Conservation (phyloP, 768 basidiomycete species). For the Tephrocybe sp. region DNA sequence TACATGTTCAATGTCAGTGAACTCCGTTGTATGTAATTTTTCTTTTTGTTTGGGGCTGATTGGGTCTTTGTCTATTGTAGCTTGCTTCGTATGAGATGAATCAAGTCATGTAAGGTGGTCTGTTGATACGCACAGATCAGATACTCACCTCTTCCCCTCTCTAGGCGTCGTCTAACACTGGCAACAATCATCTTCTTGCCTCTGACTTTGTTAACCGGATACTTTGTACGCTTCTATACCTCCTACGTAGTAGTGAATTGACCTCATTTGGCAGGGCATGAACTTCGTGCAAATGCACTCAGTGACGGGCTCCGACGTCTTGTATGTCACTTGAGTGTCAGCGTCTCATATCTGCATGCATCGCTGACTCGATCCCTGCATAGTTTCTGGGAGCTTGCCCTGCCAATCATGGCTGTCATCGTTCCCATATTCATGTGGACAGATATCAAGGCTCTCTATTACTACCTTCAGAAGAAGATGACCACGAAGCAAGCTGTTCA, state of each 20-base stretch:
- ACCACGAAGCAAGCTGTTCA: constrained; percentile 32
- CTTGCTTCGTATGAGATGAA: constrained; percentile 77
- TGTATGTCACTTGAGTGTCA: constrained; percentile 43
- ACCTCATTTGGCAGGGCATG: constrained; percentile 52
- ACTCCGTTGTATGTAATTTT: neutral
- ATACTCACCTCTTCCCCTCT: neutral
- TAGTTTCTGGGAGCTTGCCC: constrained; percentile 71
- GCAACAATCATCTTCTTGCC: constrained; percentile 73
- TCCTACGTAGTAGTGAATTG: neutral
- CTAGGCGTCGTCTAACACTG: constrained; percentile 63
- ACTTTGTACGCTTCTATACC: constrained; percentile 50
- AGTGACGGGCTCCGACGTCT: constrained; percentile 41
- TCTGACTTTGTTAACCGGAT: constrained; percentile 69
- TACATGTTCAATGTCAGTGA: constrained; percentile 71
- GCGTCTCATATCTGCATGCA: neutral
- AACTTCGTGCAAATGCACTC: constrained; percentile 61
- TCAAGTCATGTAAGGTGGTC: constrained; percentile 53
- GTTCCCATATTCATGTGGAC: constrained; percentile 55
- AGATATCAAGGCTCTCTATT: constrained; percentile 47
- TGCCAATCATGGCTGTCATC: constrained; percentile 60
- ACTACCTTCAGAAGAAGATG: constrained; percentile 48
- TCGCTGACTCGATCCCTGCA: neutral
- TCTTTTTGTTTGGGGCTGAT: too few relatives aligned
- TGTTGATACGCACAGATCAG: constrained; percentile 15
- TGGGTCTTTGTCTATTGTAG: constrained; percentile 41